phyloP scores from a whole-genome alignment of 495 filamentous ascomycete genomes.

The Xylaria telfairii region DNA sequence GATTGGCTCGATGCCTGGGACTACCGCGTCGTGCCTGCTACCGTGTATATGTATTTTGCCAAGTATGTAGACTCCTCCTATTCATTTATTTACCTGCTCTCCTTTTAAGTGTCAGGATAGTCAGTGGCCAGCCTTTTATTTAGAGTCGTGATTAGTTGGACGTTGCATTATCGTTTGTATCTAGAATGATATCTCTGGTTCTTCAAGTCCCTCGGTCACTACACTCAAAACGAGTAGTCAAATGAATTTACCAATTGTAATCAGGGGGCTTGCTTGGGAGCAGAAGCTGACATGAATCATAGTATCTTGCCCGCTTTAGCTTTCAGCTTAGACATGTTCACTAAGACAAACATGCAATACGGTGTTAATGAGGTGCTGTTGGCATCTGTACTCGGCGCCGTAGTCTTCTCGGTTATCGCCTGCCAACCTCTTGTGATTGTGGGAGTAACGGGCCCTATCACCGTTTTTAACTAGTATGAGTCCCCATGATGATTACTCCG shows the following conservation, averaged over 20 bases:
- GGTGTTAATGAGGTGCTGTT: slow-evolving; percentile 86
- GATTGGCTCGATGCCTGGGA: slow-evolving; percentile 87
- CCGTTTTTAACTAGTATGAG: slow-evolving; percentile 80
- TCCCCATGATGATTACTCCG: slow-evolving; percentile 5
- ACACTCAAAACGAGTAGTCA: background rate
- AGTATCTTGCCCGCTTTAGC: slow-evolving; percentile 84
- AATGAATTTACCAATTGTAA: background rate
- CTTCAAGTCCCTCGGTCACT: background rate
- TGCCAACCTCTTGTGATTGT: slow-evolving; percentile 87
- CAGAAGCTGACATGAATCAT: slow-evolving; percentile 25
- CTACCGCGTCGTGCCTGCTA: slow-evolving; percentile 81
- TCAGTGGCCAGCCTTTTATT: background rate
- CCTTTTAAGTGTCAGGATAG: background rate
- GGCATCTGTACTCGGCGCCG: slow-evolving; percentile 75
- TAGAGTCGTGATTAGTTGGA: background rate
- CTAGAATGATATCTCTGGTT: background rate
- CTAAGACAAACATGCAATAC: slow-evolving; percentile 78
- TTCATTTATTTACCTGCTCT: background rate
- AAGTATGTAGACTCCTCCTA: slow-evolving; percentile 61
- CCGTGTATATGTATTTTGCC: slow-evolving; percentile 90
- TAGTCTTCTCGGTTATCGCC: slow-evolving; percentile 76
- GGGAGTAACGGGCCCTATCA: slow-evolving; percentile 88
- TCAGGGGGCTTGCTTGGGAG: background rate
- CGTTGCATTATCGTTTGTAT: background rate
- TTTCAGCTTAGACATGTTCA: slow-evolving; percentile 85